These are phyloP conservation scores for Leucogyrophana mollusca DNA, from an alignment of 768 basidiomycete species.

Conservation along the genomic window DNA sequence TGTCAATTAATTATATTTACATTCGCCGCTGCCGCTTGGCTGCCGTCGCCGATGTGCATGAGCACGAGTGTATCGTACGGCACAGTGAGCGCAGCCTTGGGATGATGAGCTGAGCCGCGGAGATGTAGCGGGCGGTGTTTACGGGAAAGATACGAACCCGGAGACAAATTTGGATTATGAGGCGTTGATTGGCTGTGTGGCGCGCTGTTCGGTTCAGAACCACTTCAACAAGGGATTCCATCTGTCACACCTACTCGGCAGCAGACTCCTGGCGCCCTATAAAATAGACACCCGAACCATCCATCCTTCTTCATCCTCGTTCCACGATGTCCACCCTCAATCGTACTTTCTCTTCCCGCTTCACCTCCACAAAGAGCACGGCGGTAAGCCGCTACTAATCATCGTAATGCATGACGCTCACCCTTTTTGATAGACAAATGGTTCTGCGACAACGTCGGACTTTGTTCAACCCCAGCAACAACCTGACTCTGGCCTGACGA, in stretches of 20 bases:
- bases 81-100: too few species aligned
- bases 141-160: too few species aligned
- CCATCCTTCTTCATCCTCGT: conserved; percentile 1
- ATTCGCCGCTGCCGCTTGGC: too few species aligned
- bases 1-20: too few species aligned
- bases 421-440: conserved; percentile 1
- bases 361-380: conserved; percentile 25
- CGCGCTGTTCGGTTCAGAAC: conserved; percentile 20
- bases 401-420: background rate
- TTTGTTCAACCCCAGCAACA: too few species aligned
- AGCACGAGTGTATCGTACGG: too few species aligned
- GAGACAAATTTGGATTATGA: too few species aligned
- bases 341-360: conserved; percentile 28
- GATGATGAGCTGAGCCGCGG: too few species aligned
- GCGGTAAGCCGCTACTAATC: conserved; percentile 15
- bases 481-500: conserved; percentile 16
- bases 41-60: too few species aligned
- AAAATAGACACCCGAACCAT: conserved; percentile 16
- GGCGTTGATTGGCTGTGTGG: background rate
- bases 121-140: too few species aligned
- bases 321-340: conserved; percentile 25
- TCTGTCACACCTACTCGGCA: conserved; percentile 15
- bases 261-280: conserved; percentile 14
- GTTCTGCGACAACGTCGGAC: conserved; percentile 10
- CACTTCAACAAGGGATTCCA: background rate